phyloP scores from a whole-genome alignment of 2,329 filamentous ascomycete genomes.

The Ophiostoma australiae region DNA sequence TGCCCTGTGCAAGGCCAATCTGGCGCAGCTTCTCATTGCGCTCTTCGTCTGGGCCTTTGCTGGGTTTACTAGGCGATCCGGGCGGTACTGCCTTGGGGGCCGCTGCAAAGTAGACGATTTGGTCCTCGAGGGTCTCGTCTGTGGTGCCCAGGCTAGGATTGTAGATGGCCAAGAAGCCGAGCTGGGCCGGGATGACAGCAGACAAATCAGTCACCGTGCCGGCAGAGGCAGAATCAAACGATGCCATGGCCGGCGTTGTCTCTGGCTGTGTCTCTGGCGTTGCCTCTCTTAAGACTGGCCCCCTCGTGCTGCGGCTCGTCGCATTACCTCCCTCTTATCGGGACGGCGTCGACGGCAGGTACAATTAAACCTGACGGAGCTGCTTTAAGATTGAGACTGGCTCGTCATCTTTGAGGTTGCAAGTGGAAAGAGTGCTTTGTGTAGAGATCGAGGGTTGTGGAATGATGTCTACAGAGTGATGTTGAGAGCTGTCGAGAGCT shows the following conservation, averaged over 20 bases:
- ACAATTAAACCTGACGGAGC: neutral
- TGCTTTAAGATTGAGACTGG: neutral
- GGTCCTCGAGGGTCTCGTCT: conserved; percentile 68
- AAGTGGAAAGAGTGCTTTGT: neutral
- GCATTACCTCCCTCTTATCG: conserved; percentile 3
- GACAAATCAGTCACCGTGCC: neutral
- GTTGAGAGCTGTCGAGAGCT: neutral
- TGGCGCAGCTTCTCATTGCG: conserved; percentile 84
- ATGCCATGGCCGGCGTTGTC: neutral
- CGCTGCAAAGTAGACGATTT: conserved; percentile 73
- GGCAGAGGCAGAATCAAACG: conserved; percentile 9
- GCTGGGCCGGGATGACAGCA: conserved; percentile 65
- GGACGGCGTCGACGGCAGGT: neutral
- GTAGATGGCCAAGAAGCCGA: conserved; percentile 91
- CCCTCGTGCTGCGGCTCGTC: neutral
- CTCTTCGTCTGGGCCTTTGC: conserved; percentile 49
- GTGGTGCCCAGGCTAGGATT: conserved; percentile 60
- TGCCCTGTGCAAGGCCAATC: conserved; percentile 92
- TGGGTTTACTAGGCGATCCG: neutral
- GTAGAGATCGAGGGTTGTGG: neutral
- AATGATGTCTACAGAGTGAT: neutral
- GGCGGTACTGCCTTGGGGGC: neutral
- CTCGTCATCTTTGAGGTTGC: neutral
- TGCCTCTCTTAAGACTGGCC: neutral
- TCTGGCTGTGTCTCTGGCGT: neutral